Conservation (phyloP, 208 protist genomes). For the Acanthamoeba culbertsoni region DNA sequence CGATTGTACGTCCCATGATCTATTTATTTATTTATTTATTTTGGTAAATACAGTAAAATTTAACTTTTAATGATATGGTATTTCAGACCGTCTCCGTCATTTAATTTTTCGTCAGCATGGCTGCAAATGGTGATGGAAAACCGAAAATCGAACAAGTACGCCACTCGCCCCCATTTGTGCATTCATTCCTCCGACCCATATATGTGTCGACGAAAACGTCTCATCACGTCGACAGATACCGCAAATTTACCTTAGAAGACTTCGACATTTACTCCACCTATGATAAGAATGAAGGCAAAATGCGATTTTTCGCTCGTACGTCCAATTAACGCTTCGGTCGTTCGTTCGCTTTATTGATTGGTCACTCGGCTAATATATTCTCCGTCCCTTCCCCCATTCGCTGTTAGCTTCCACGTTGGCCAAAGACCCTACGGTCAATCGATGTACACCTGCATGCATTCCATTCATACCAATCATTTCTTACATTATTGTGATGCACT, state of each 20-base stretch:
- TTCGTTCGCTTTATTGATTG: not conserved
- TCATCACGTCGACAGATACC: not conserved
- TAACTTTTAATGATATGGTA: not conserved
- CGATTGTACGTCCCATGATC: not conserved
- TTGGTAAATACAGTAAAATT: not conserved
- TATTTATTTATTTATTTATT: not conserved
- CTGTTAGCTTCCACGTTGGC: not conserved
- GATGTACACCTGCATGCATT: not conserved
- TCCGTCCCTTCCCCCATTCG: not conserved
- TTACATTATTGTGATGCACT: not conserved
- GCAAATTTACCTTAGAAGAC: not conserved
- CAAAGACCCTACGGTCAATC: not conserved
- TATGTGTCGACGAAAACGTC: not conserved
- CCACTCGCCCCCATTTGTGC: not conserved
- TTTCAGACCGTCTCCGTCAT: not conserved
- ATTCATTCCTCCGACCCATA: not conserved
- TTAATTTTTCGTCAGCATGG: not conserved
- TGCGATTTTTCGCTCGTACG: conserved; percentile 2
- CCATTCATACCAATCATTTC: not conserved
- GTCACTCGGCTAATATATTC: not conserved
- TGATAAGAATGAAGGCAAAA: conserved; percentile 4
- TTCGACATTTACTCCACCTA: not conserved
- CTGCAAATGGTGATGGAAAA: conserved; percentile 18
- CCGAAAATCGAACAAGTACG: conserved; percentile 13
- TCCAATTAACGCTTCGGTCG: not conserved